Conservation (phyloP, 2,329 filamentous ascomycete genomes). For the Tolypocladium capitatum region DNA sequence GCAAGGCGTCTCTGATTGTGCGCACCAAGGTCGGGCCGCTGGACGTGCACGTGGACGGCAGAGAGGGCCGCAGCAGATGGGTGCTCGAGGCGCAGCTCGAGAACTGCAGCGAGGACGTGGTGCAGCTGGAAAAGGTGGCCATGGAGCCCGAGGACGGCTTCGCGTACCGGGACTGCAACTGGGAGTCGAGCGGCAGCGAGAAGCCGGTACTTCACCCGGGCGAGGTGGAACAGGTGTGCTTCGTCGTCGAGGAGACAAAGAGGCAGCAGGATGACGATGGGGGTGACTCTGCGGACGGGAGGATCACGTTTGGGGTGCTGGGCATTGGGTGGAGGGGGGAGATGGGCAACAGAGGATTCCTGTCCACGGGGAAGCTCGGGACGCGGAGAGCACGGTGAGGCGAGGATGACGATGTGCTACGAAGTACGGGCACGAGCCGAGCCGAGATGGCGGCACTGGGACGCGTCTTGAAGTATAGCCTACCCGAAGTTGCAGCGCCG, state of each 20-base stretch:
- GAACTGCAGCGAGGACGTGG: constrained; percentile 75
- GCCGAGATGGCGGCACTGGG: background rate
- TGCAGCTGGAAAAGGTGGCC: constrained; percentile 59
- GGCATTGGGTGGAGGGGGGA: constrained; percentile 78
- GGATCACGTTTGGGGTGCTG: constrained; percentile 63
- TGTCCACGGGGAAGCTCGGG: constrained; percentile 75
- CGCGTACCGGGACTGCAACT: constrained; percentile 42
- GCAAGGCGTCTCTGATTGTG: constrained; percentile 79
- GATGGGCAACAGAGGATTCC: constrained; percentile 77
- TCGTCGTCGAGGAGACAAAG: constrained; percentile 39
- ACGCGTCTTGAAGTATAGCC: background rate
- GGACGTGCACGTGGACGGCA: constrained; percentile 13
- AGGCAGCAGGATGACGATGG: constrained; percentile 17
- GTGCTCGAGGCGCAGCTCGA: constrained; percentile 89
- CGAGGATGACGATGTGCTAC: background rate
- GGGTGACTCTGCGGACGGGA: constrained; percentile 32
- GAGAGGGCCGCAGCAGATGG: constrained; percentile 36
- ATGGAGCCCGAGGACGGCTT: constrained; percentile 41
- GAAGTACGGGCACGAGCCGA: background rate
- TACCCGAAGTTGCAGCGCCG: background rate
- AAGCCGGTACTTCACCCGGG: constrained; percentile 47
- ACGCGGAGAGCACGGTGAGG: constrained; percentile 26
- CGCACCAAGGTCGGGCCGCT: constrained; percentile 72
- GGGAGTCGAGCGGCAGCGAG: constrained; percentile 28
- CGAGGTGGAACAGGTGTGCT: constrained; percentile 54